These are phyloP conservation scores for Quercus phellos DNA, from an alignment of 331 rosid genomes.

Conservation along the genomic window DNA sequence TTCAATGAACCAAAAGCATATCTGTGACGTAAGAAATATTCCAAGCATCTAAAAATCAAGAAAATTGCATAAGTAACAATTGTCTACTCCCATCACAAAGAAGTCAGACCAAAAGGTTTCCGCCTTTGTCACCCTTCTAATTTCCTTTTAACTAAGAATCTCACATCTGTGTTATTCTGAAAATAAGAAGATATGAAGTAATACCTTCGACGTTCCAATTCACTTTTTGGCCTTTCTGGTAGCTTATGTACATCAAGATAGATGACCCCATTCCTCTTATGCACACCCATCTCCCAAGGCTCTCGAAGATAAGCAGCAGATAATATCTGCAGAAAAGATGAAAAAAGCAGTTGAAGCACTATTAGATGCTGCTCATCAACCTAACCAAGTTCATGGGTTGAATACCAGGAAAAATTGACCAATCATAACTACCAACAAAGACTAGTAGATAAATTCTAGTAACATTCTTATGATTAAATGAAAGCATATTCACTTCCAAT, in stretches of 20 bases:
- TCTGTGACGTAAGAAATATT: too few relatives aligned
- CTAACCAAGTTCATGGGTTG: not conserved
- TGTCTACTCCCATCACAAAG: not conserved
- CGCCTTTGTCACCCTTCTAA: not conserved
- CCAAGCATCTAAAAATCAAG: too few relatives aligned
- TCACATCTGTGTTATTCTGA: not conserved
- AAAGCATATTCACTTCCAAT: not conserved
- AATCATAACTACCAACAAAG: not conserved
- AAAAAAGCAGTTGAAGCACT: not conserved
- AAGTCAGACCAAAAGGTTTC: not conserved
- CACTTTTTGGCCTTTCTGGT: slow-evolving; percentile 86
- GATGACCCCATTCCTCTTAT: slow-evolving; percentile 90
- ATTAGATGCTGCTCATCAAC: not conserved
- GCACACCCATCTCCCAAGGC: slow-evolving; percentile 99
- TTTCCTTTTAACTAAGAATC: not conserved
- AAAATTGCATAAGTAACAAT: not conserved
- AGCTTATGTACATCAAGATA: slow-evolving; percentile 94
- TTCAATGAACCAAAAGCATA: too few relatives aligned
- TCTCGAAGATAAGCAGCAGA: slow-evolving; percentile 87
- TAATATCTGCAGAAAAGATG: slow-evolving; percentile 51
- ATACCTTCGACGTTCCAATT: slow-evolving; percentile 85
- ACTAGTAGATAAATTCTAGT: not conserved
- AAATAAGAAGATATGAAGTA: not conserved
- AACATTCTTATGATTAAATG: not conserved
- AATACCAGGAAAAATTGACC: not conserved